These are phyloP conservation scores for Colletotrichum euphorbiae DNA, from an alignment of 2,329 filamentous ascomycete species.

Conservation along the genomic window DNA sequence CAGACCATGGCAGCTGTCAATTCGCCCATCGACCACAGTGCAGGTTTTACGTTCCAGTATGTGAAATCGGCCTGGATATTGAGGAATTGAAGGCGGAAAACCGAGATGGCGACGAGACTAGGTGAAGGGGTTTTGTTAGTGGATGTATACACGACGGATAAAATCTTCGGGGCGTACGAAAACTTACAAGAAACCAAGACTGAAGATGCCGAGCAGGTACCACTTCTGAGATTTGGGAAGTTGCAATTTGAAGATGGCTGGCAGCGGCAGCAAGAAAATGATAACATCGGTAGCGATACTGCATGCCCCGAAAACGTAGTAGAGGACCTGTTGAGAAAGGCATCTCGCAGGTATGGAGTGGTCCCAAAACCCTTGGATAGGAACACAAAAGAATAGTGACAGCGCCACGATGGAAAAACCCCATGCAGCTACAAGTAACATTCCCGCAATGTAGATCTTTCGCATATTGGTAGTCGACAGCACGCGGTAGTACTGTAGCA, in stretches of 20 bases:
- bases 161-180: too few relatives aligned
- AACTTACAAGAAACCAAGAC: constrained; percentile 46
- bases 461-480: constrained; percentile 44
- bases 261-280: constrained; percentile 45
- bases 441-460: constrained; percentile 44
- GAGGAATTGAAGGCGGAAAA: constrained; percentile 42
- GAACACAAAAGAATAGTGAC: constrained; percentile 43
- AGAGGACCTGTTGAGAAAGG: constrained; percentile 38
- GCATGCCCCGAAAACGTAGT: constrained; percentile 43
- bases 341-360: constrained; percentile 39
- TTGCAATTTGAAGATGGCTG: constrained; percentile 43
- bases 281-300: constrained; percentile 45
- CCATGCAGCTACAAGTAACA: constrained; percentile 45
- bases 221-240: constrained; percentile 42
- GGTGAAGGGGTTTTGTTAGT: not conserved
- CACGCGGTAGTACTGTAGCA: constrained; percentile 53
- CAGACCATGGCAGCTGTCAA: constrained; percentile 42
- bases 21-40: constrained; percentile 43
- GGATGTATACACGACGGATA: not conserved
- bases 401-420: constrained; percentile 44
- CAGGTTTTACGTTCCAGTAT: constrained; percentile 43
- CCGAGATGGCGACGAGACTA: constrained; percentile 44
- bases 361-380: constrained; percentile 46
- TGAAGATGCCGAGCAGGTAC: constrained; percentile 45
- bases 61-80: constrained; percentile 37